A percentile compares a stretch with the other conserved stretches of the same genome.
phyloP scores from a whole-genome alignment of 768 basidiomycete species.

The Cystoderma amianthinum region DNA sequence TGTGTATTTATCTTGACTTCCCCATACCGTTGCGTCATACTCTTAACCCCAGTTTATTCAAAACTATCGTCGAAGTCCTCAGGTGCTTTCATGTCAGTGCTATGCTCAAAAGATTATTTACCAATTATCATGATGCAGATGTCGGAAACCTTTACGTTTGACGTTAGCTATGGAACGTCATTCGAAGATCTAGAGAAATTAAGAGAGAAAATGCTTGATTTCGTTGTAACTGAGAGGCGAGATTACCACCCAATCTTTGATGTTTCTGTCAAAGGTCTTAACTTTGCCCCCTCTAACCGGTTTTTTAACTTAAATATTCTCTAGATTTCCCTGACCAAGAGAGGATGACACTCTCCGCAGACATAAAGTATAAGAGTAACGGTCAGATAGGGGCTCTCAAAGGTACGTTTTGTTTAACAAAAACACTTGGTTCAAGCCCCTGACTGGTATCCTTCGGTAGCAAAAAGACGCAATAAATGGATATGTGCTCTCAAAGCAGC shows the following conservation, averaged over 20 bases:
- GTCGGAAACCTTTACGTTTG: conserved; percentile 77
- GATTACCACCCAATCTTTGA: conserved; percentile 78
- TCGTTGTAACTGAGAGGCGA: conserved; percentile 61
- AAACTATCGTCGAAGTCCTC: conserved; percentile 67
- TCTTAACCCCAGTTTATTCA: conserved; percentile 46
- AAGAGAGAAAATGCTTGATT: conserved; percentile 73
- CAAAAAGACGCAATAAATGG: conserved; percentile 87
- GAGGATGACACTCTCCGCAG: conserved; percentile 68
- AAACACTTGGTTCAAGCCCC: no score
- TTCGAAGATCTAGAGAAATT: conserved; percentile 79
- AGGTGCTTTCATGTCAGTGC: conserved; percentile 27
- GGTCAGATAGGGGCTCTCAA: conserved; percentile 74
- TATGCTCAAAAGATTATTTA: no score
- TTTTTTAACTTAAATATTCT: no score
- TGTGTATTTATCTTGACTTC: conserved; percentile 15
- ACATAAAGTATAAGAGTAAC: conserved; percentile 88
- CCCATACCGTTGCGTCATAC: neutral
- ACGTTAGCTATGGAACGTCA: conserved; percentile 69
- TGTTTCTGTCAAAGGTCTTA: conserved; percentile 53
- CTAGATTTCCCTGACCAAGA: conserved; percentile 75
- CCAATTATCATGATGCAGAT: conserved; percentile 27
- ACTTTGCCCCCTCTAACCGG: conserved; percentile 1
- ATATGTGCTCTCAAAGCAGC: conserved; percentile 77
- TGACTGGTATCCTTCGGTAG: no score
- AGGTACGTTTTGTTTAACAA: no score